Base-by-base conservation (phyloP, 768 basidiomycete species). In the Termitomyces sp. region DNA sequence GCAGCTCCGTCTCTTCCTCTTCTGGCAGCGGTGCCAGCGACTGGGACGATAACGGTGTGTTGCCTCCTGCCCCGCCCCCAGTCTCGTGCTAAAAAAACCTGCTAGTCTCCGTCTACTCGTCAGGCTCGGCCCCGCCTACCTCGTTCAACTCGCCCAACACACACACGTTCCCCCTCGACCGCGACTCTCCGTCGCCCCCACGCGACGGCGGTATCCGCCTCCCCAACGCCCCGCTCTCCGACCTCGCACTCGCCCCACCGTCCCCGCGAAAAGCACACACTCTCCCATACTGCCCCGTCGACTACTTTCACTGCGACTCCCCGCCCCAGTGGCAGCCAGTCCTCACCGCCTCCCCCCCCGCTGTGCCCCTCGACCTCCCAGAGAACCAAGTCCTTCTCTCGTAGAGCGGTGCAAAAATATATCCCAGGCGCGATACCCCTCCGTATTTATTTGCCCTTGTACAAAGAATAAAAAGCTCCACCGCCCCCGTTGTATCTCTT, bases 1-100 rank as follows among this genome's bases (percentile, higher is more conserved):
- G 89, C 47, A 75, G 78, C 55, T 88, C 86, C 10, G 83, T 89
- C 18, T 88, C 84, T 4, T 83, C 85, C 0, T 81, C 69, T 49
- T 83, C 80, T 0, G 79, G 78, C 62, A 79, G 80, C 62, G 82
- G 78, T 44, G 78, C 76, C 9, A 90, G 88, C 61, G 90, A 92
- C 67, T 92, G 90, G 89, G 90, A 92, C 67, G 90, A 91, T 69
- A 82, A 73, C 72, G 79, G 89, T 90, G 68, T 67, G 87, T 76
- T 60, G n/a, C 48, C 34, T 27, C 64, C 58, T 53, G 39, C 53
- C 55, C 2, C 14, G 8, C 6, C 41, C 60, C 56, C 29, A 47
- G 64, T 37, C 47, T 57, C 59, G 50, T 66, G 56, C 68, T 69
- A 44, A 34, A 61, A 34, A 61, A 53, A 24, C 58, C 32, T 56